Percentiles rank a stretch among this genome's conserved stretches.
Conservation (phyloP, 345 rosid genomes). For the Psidium friedrichsthalianum region DNA sequence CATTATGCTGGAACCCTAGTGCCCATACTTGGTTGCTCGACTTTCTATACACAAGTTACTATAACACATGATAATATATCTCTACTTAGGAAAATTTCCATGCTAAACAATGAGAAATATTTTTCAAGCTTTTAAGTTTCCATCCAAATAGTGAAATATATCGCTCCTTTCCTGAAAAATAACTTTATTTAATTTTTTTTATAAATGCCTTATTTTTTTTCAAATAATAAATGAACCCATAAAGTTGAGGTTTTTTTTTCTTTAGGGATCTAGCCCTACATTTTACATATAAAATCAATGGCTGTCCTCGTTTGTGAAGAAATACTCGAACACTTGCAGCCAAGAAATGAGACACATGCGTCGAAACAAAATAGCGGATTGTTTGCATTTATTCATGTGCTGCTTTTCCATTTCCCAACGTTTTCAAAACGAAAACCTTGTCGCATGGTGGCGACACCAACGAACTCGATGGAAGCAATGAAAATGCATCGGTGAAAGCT, state of each 20-base stretch:
- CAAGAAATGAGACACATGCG: background rate
- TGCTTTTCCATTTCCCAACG: background rate
- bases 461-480: background rate
- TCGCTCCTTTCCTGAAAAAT: background rate
- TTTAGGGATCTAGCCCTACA: too few species aligned
- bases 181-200: background rate
- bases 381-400: background rate
- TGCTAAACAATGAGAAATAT: too few species aligned
- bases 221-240: background rate
- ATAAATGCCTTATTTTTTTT: background rate
- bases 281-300: background rate
- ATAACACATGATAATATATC: background rate
- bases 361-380: background rate
- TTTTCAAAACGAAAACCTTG: background rate
- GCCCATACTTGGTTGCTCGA: background rate
- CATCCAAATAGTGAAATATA: background rate
- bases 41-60: background rate
- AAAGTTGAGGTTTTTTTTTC: too few species aligned
- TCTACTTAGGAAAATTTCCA: background rate
- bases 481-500: constrained; percentile 1
- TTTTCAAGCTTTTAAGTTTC: background rate
- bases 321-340: background rate
- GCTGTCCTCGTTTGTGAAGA: background rate
- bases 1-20: fast-evolving
- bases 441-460: background rate